Base-by-base conservation (phyloP, 208 protist species). In the Leishmania tropica region DNA sequence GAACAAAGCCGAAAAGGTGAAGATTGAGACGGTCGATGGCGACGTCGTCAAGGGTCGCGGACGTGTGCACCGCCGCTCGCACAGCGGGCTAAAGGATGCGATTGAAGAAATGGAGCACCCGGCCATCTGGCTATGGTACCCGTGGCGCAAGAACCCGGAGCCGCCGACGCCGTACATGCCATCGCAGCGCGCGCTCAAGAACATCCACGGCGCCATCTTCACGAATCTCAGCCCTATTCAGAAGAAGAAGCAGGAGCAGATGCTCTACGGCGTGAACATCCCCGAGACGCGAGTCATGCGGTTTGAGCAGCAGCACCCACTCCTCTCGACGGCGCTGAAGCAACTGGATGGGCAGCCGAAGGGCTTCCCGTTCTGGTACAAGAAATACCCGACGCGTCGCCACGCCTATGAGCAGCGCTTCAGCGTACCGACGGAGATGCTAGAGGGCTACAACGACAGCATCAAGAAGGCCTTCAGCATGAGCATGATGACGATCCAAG, bases 351-450 rank as follows among this genome's bases (percentile, higher is more conserved):
- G 90, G 48, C 92, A 94, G 89, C 93, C 94, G 48, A 95, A 95
- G 80, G 94, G 94, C 1, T 98, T 98, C 77, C 95, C 95, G 51
- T 98, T 97, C 85, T 98, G 95, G 95, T 98, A 96, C 83, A 96
- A 95, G 84, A 98, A 98, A 82, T 98, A 98, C 80, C 95, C 95
- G 5, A 98, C 95, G 42, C 94, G 93, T 15, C 91, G 93, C 42
- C 95, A 98, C 87, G 95, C 95, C 51, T 98, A 98, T 84, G 95
- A 96, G 86, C 77, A 88, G 48, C 95, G 95, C 75, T 98, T 98
- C 78, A 96, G 89, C 84, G 94, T 98, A 65, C 95, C 95, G 7
- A 78, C 77, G 35, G 95, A 98, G 80, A 98, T 98, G 95, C 81
- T 98, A 17, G 94, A 98, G 70, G 95, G 95, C 19, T 98, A 98